Evolutionary conservation across 1,284 basidiomycete species (phyloP).

Genomic region (Schizopora paradoxa): DNA sequence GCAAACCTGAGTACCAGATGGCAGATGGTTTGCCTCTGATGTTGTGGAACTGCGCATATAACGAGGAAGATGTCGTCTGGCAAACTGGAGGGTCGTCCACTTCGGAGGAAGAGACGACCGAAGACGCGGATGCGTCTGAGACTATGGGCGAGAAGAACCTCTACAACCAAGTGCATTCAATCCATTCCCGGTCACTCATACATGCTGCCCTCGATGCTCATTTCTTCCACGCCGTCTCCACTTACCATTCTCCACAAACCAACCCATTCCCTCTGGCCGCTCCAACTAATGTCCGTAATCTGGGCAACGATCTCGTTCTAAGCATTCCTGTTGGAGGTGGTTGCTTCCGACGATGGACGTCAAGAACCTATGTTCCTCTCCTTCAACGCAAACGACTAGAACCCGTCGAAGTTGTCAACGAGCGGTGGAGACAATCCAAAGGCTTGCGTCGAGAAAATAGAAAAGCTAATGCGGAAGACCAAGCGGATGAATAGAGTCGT

Average conservation of each 20-base stretch:
- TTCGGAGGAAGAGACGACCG: slow-evolving; percentile 27
- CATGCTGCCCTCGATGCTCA: slow-evolving; percentile 55
- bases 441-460: slow-evolving; percentile 35
- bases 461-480: slow-evolving; percentile 16
- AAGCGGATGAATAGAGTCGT: slow-evolving; percentile 13
- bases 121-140: slow-evolving; percentile 24
- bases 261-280: slow-evolving; percentile 4
- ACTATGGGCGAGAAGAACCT: slow-evolving; percentile 35
- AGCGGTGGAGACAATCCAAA: slow-evolving; percentile 68
- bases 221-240: slow-evolving; percentile 51
- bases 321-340: slow-evolving; percentile 75
- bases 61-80: slow-evolving; percentile 68
- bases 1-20: slow-evolving; percentile 92
- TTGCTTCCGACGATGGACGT: slow-evolving; percentile 46
- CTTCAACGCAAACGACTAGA: slow-evolving; percentile 63
- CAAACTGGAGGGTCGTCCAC: slow-evolving; percentile 47
- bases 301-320: slow-evolving; percentile 27
- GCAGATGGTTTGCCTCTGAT: slow-evolving; percentile 87
- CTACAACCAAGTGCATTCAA: slow-evolving; percentile 55
- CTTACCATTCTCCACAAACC: slow-evolving; percentile 38
- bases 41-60: slow-evolving; percentile 88
- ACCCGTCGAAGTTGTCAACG: slow-evolving; percentile 68
- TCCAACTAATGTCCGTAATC: not conserved
- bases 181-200: slow-evolving; percentile 52
- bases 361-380: slow-evolving; percentile 57